phyloP scores from a whole-genome alignment of 2,329 filamentous ascomycete species.

The Mariannaea sp. region DNA sequence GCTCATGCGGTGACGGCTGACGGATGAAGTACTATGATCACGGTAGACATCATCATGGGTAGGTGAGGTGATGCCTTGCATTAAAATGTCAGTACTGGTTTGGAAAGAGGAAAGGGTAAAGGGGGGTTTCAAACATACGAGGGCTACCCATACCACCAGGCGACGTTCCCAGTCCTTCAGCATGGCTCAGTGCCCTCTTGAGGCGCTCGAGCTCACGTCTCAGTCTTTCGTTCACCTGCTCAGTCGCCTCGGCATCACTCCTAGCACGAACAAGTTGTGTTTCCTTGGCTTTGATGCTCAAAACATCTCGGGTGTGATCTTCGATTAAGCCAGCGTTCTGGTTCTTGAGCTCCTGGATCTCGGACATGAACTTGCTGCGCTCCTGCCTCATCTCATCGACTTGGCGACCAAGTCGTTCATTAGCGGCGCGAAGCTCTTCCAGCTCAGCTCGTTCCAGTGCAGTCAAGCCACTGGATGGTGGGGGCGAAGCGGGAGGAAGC shows the following conservation, averaged over 20 bases:
- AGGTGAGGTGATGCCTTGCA: constrained; percentile 53
- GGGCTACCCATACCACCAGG: constrained; percentile 46
- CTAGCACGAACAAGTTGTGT: constrained; percentile 92
- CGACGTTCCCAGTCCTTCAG: constrained; percentile 55
- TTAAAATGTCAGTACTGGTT: constrained; percentile 22
- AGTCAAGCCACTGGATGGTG: constrained; percentile 68
- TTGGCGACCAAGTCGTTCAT: constrained; percentile 75
- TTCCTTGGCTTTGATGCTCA: constrained; percentile 98
- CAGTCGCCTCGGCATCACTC: constrained; percentile 86
- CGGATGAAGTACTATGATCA: constrained; percentile 51
- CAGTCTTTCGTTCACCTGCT: constrained; percentile 82
- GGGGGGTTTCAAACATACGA: constrained; percentile 26
- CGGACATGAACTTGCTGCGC: constrained; percentile 78
- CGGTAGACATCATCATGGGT: constrained; percentile 65
- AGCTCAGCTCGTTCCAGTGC: constrained; percentile 89
- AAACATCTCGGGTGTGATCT: constrained; percentile 91
- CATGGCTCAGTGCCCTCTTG: constrained; percentile 78
- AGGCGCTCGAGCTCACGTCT: constrained; percentile 88
- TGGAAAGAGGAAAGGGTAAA: not conserved
- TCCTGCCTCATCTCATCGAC: constrained; percentile 84
- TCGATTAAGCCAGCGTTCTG: constrained; percentile 97
- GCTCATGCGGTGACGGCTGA: constrained; percentile 59
- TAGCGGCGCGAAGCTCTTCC: constrained; percentile 82
- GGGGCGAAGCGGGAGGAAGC: constrained; percentile 59
- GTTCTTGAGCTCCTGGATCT: constrained; percentile 93